phyloP scores from a whole-genome alignment of 768 basidiomycete species.

The Mrakia blollopis region DNA sequence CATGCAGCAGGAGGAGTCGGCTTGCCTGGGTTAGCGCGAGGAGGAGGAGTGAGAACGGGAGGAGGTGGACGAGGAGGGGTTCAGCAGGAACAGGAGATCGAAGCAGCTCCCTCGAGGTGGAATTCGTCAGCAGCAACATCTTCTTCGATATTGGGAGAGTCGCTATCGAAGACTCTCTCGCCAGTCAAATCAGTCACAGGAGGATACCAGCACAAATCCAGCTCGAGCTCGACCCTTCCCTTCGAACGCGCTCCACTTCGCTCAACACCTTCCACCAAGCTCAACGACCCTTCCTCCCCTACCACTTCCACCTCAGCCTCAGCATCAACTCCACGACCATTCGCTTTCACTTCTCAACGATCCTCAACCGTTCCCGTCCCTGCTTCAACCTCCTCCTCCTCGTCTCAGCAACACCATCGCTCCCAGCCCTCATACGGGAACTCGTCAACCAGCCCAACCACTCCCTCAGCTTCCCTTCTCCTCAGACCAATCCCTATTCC shows the following conservation, averaged over 20 bases:
- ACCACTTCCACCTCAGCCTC: neutral
- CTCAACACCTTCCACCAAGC: neutral
- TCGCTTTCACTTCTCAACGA: neutral
- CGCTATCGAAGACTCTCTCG: neutral
- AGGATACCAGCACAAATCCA: neutral
- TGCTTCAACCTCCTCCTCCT: neutral
- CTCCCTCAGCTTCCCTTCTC: neutral
- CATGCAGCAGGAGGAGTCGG: neutral
- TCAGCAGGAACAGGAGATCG: neutral
- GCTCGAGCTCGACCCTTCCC: neutral
- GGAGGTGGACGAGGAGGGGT: neutral
- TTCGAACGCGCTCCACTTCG: neutral
- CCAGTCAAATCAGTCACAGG: neutral
- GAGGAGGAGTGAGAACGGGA: neutral
- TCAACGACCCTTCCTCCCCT: neutral
- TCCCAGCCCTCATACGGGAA: neutral
- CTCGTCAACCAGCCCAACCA: neutral
- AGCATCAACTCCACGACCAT: neutral
- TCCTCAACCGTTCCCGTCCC: neutral
- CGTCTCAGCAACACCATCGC: neutral
- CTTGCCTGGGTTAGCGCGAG: neutral
- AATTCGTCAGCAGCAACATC: neutral
- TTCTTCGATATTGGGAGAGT: neutral
- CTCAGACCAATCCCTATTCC: neutral
- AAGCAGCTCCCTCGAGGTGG: neutral